phyloP scores from a whole-genome alignment of 352 stramenopile genomes.

The Phytophthora pseudosyringae region DNA sequence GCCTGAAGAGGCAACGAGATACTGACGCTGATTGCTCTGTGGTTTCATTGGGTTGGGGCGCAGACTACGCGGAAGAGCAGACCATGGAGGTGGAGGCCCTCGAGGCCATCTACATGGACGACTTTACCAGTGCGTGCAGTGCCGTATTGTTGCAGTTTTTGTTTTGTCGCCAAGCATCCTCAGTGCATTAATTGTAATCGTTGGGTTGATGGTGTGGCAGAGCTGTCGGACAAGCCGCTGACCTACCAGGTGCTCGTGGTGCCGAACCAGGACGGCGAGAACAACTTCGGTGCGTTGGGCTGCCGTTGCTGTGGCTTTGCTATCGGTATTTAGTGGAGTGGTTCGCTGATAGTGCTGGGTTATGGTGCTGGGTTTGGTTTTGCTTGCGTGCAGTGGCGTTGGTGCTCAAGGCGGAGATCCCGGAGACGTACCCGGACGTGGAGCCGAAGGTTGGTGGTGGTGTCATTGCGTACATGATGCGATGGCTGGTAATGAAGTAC shows the following conservation, averaged over 20 bases:
- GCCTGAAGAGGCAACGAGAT: not conserved
- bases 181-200: not conserved
- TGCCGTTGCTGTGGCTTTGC: slow-evolving; percentile 3
- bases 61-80: slow-evolving; percentile 90
- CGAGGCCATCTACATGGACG: slow-evolving; percentile 91
- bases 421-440: slow-evolving; percentile 81
- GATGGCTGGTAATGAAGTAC: not conserved
- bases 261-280: slow-evolving; percentile 83
- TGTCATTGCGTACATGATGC: not conserved
- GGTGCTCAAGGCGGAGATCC: slow-evolving; percentile 77
- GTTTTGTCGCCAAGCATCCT: not conserved
- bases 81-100: slow-evolving; percentile 90
- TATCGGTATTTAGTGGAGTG: not conserved
- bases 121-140: slow-evolving; percentile 77
- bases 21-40: slow-evolving; percentile 1
- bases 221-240: slow-evolving; percentile 80
- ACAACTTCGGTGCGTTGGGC: slow-evolving; percentile 71
- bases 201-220: slow-evolving; percentile 36
- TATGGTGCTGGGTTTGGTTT: not conserved
- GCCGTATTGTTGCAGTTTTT: slow-evolving; percentile 1
- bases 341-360: slow-evolving; percentile 1
- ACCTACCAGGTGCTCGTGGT: slow-evolving; percentile 81
- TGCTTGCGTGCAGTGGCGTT: slow-evolving; percentile 54
- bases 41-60: slow-evolving; percentile 13
- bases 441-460: slow-evolving; percentile 53